Conservation (phyloP, 2,329 filamentous ascomycete genomes). For the Ceratocystis variospora region DNA sequence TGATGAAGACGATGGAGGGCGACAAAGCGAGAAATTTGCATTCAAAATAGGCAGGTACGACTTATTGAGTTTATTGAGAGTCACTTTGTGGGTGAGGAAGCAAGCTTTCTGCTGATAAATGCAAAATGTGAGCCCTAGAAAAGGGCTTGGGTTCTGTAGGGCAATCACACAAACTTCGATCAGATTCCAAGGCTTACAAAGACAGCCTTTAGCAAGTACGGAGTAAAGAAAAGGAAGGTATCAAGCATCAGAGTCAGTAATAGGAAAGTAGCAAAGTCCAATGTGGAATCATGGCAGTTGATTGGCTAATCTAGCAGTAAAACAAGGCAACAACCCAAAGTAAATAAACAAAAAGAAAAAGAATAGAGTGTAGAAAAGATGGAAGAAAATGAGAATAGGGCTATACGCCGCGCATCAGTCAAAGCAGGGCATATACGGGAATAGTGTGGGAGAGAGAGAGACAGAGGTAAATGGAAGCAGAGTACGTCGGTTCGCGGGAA, state of each 20-base stretch:
- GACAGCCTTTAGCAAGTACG: background rate
- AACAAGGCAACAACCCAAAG: background rate
- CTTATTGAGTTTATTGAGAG: too few relatives aligned
- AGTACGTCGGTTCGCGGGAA: background rate
- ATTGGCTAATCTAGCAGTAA: background rate
- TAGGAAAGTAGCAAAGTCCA: background rate
- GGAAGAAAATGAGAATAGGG: background rate
- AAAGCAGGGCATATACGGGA: background rate
- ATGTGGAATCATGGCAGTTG: background rate
- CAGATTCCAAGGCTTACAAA: background rate
- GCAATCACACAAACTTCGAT: background rate
- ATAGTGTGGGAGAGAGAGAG: too few relatives aligned
- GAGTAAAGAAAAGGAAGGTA: background rate
- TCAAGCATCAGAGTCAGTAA: background rate
- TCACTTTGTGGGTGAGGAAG: background rate
- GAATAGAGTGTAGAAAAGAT: background rate
- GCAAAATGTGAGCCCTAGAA: background rate
- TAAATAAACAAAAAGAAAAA: background rate
- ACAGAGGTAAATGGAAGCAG: background rate
- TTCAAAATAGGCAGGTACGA: background rate
- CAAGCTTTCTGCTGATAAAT: background rate
- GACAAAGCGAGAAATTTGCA: background rate
- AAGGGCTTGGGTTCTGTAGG: background rate
- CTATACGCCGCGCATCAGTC: background rate
- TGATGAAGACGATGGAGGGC: background rate